Percentiles rank a stretch among this genome's conserved stretches.
These are phyloP conservation scores for Multifurca ochricompacta DNA, from an alignment of 768 basidiomycete species.

Conservation along the genomic window DNA sequence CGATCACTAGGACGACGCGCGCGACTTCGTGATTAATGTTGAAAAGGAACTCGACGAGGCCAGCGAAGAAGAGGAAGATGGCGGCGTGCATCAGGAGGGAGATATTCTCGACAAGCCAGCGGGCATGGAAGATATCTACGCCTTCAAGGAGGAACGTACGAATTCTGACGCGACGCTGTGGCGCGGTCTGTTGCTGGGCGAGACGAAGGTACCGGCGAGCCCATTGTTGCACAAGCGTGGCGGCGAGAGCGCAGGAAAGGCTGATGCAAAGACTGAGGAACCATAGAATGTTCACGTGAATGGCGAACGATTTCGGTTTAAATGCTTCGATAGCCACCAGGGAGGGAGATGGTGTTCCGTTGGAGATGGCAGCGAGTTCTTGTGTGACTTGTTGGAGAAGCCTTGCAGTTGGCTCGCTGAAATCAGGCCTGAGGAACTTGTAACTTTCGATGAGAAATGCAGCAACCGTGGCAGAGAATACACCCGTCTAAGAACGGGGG, in stretches of 20 bases:
- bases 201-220: conserved; percentile 7
- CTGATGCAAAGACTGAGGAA: conserved; percentile 16
- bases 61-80: conserved; percentile 1
- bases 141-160: conserved; percentile 7
- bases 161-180: conserved; percentile 3
- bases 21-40: background rate
- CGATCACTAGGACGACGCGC: background rate
- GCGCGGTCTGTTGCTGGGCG: background rate
- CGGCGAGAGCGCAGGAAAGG: conserved; percentile 9
- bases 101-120: conserved; percentile 4
- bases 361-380: conserved; percentile 11
- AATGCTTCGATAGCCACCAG: background rate
- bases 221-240: conserved; percentile 15
- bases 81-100: conserved; percentile 1
- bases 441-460: conserved; percentile 19
- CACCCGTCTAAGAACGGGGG: conserved; percentile 10
- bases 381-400: conserved; percentile 9
- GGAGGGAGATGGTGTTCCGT: background rate
- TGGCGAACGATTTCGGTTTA: background rate
- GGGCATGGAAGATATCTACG: background rate
- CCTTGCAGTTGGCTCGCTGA: background rate
- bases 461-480: conserved; percentile 17
- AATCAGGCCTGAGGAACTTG: conserved; percentile 16
- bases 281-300: conserved; percentile 19
- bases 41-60: conserved; percentile 2